Conservation (phyloP, 2,329 filamentous ascomycete genomes). For the Acrocalymma vagum region DNA sequence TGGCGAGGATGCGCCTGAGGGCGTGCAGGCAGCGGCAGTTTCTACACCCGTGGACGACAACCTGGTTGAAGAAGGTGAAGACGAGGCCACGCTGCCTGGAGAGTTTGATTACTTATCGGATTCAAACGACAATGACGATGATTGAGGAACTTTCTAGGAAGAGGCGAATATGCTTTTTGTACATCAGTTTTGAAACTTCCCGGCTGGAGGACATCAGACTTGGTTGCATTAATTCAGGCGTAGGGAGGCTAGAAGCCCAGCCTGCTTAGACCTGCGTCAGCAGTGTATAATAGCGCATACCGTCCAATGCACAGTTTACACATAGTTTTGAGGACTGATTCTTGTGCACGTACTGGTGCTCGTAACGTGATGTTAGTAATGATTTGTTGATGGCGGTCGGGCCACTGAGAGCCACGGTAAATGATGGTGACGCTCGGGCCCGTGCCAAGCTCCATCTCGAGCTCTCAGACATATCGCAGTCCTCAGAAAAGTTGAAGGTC, state of each 20-base stretch:
- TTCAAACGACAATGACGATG: slow-evolving; percentile 57
- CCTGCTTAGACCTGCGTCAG: slow-evolving; percentile 29
- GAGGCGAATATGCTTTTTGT: slow-evolving; percentile 17
- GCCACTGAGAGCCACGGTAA: no score
- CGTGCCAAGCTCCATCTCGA: no score
- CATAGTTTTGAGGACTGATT: no score
- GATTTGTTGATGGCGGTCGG: no score
- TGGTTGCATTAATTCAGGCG: slow-evolving; percentile 33
- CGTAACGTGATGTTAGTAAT: no score
- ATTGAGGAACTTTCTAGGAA: slow-evolving; percentile 24
- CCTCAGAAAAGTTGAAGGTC: no score
- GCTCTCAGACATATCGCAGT: no score
- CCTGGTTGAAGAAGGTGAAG: slow-evolving; percentile 84
- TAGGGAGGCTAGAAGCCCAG: slow-evolving; percentile 18
- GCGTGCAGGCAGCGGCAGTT: slow-evolving; percentile 74
- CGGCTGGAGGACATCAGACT: slow-evolving; percentile 14
- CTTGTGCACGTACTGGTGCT: no score
- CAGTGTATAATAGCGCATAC: slow-evolving; percentile 33
- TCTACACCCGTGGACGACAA: slow-evolving; percentile 69
- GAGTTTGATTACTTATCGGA: slow-evolving; percentile 85
- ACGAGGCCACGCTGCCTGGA: slow-evolving; percentile 73
- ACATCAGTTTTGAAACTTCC: slow-evolving; percentile 7
- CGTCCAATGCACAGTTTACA: no score
- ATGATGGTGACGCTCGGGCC: no score
- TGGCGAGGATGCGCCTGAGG: slow-evolving; percentile 41